phyloP scores from a whole-genome alignment of 129 eudicot species.

The Lonicera japonica region DNA sequence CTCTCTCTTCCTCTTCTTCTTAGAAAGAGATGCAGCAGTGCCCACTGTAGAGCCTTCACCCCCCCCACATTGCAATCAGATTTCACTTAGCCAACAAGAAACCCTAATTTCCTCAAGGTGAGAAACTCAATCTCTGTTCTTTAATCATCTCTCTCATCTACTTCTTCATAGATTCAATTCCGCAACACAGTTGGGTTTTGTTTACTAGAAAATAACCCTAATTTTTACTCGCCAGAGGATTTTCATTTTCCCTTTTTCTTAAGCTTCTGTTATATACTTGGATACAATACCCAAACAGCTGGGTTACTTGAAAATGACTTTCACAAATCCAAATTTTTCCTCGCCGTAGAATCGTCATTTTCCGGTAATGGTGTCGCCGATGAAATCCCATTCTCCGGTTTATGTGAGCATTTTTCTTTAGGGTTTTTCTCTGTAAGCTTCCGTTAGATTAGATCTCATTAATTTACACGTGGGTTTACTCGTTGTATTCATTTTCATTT shows the following conservation, averaged over 20 bases:
- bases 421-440: not conserved
- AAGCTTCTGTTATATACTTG: no score
- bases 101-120: not conserved
- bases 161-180: no score
- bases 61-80: not conserved
- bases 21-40: not conserved
- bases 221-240: no score
- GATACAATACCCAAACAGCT: no score
- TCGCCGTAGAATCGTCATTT: no score
- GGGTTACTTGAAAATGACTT: no score
- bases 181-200: no score
- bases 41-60: not conserved
- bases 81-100: not conserved
- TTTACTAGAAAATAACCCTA: no score
- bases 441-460: not conserved
- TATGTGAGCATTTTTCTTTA: not conserved
- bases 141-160: not conserved
- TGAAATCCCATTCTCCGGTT: not conserved
- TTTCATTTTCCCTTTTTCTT: no score
- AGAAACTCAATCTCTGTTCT: not conserved
- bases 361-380: no score
- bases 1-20: not conserved
- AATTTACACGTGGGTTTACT: no score
- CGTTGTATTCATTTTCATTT: slow-evolving; percentile 4
- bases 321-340: no score